Base-by-base conservation (phyloP, 768 basidiomycete genomes). In the Kwoniella shandongensis region DNA sequence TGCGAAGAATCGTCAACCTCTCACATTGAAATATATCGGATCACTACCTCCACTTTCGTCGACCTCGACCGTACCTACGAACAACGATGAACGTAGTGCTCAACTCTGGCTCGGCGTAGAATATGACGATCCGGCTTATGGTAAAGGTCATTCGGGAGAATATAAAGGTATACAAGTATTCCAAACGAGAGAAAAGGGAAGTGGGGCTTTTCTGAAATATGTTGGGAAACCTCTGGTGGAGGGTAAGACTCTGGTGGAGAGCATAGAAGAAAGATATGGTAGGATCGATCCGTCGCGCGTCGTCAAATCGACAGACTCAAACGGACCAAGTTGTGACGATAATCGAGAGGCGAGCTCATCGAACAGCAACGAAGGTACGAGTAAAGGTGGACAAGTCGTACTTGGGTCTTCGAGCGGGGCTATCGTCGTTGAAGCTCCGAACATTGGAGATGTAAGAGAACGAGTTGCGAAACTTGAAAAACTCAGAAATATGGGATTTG, bases 61-160 rank as follows among this genome's bases (percentile, higher is more conserved):
- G 12, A n/a, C 29, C 35, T 44, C 22, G 32, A 23, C 54, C 11
- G 7, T 7, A 46, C 30, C 44, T 17, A 5, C 49, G n/a, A n/a
- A 51, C 18, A 2, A 23, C 10, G n/a, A 7, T 7, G 27, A 25
- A 17, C 22, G 10, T 12, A 54, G n/a, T 27, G 53, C 57, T 6
- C 48, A 48, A 26, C 65, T 76, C 12, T 98, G 93, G 93, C 81
- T 92, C n/a, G 94, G 94, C n/a, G 83, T 97, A 44, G 94, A 98
- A 78, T 98, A 93, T 89, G 94, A 98, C 70, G 86, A 91, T 67
- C 82, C 85, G 18, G 58, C 74, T 7, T 83, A 91, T 54, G 94
- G 94, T 25, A 93, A 88, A 74, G 61, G 61, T 2, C 92, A 97
- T 73, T 84, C 88, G 65, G 94, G 94, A 5, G 72, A 80, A 62